Evolutionary conservation across 192 early-diverging fungal genomes (phyloP), one percentile per base, ranked within the genome.

Genomic region (Backusella australiensis): DNA sequence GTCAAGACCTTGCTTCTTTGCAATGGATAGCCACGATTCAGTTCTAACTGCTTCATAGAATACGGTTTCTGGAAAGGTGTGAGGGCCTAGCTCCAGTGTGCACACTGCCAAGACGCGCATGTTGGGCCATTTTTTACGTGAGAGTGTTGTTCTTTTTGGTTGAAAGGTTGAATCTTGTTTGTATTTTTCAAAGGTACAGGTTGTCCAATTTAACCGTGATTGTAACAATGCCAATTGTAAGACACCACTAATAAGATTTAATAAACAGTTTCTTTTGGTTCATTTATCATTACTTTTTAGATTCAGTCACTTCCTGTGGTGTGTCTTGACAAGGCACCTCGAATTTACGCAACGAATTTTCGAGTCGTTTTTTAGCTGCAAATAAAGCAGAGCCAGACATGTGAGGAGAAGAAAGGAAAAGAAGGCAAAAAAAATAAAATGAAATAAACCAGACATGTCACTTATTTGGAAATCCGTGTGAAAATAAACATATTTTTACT

Each of bases 51-150:
- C 82, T 39, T 80, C 76, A 63, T 85, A 89, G 67, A 91, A 89
- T 0, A 11, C 35, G 0, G 87, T 89, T 14, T 85, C 66, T 26
- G 71, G 11, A 72, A 87, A 91, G 36, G 83, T 74, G 65, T 89
- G 87, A 23, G 90, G 90, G 1, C 90, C 90, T 1, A 91, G 83
- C 44, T 87, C 79, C 1, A 91, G 49, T 36, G 87, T 85, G 41
- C 76, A 78, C 0, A 72, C 66, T 14, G 82, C 84, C 5, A 91
- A 42, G 34, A 34, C 59, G 4, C 41, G 49, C 82, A 83, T 78
- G 29, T 75, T 73, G 3, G 82, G 82, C 73, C 76, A 83, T 32
- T 78, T 77, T 34, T 69, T 67, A 34, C 79, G 66, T 8, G 75
- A 67, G 34, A 39, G 59, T 3, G 59, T 71, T 21, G 34, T 67